Base-by-base conservation (phyloP, 2,329 filamentous ascomycete species). In the Botrytis hyacinthi region DNA sequence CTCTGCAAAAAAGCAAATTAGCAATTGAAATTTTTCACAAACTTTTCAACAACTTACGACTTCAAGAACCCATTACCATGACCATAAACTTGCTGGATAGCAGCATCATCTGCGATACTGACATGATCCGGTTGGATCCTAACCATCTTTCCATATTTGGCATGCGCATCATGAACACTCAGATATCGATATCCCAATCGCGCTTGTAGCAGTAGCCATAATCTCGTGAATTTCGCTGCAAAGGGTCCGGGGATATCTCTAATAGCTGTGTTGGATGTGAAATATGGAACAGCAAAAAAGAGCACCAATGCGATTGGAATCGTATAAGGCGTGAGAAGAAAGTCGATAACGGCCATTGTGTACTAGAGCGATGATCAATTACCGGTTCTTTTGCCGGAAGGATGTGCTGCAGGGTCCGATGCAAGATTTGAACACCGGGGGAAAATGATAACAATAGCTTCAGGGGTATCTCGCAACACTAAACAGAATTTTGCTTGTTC, bases 111-210 rank as follows among this genome's bases (percentile, higher is more conserved):
- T 71, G 92, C 93, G 72, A 98, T 85, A 73, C 92, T 94, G 78
- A 97, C 87, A 79, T 97, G 94, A 78, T 94, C 89, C 1, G 95
- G 95, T 79, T 94, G 92, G 76, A 97, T 92, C 51, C 94, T 88
- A 35, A 97, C 91, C 1, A 97, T 83, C n/a, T 90, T 91, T 5
- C 94, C 94, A 75, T 79, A 78, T 79, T 90, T 91, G 84, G 92
- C 88, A 82, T 97, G 94, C 12, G 89, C 85, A 51, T 90, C 82
- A 78, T 97, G 86, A n/a, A 97, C 90, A 3, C 85, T 84, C 42
- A 83, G 77, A 79, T 88, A 93, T 16, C 92, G 86, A 66, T 86
- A 85, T 2, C 94, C 94, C 6, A 87, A 85, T 2, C 95, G 89
- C 71, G 84, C 85, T 20, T 90, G 87, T 14, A 85, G 84, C 68